Evolutionary conservation across 2,329 filamentous ascomycete genomes (phyloP), one percentile per base, ranked within the genome.

Genomic region (Neonectria ditissima): DNA sequence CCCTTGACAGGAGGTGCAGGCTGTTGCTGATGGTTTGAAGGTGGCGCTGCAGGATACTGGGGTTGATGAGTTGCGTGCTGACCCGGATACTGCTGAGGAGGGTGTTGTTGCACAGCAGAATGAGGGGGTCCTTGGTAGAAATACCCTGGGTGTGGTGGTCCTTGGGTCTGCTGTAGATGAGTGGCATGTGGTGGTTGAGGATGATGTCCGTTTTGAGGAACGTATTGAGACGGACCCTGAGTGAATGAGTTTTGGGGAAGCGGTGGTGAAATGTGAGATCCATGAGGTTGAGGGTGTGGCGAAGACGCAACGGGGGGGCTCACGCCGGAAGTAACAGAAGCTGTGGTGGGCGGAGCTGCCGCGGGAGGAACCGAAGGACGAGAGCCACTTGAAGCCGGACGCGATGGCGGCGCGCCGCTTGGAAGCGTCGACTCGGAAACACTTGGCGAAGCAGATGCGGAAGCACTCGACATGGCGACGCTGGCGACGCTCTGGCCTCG

Each of bases 341-440:
- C 18, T 30, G 54, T 8, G 59, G 61, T n/a, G 3, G 57, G 11
- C 37, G 45, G 44, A 20, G 39, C 41, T 13, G 45, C 51, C 20
- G 48, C 37, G 1, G 24, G 20, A 16, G 58, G 45, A 7, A 37
- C 45, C 20, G 65, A 57, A n/a, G 55, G 22, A 18, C 45, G 54
- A 16, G 69, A 62, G 14, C 37, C n/a, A 28, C 51, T 59, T 53
- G 62, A 66, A 51, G 55, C 63, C 22, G 59, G 51, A 50, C 54
- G 55, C 51, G 68, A 55, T 45, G 52, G 9, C n/a, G 61, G 37
- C 45, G 45, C 24, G 26, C 65, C 62, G 16, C 55, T 66, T 6
- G 66, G 65, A 14, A 66, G 10, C 18, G 14, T 55, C 22, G 44
- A 43, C 13, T 43, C 26, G 24, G 69, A 60, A 18, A 63, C 30